Percentiles rank a stretch among this genome's conserved stretches.
These are phyloP conservation scores for Boletus pseudopeckii DNA, from an alignment of 768 basidiomycete species.

Conservation along the genomic window DNA sequence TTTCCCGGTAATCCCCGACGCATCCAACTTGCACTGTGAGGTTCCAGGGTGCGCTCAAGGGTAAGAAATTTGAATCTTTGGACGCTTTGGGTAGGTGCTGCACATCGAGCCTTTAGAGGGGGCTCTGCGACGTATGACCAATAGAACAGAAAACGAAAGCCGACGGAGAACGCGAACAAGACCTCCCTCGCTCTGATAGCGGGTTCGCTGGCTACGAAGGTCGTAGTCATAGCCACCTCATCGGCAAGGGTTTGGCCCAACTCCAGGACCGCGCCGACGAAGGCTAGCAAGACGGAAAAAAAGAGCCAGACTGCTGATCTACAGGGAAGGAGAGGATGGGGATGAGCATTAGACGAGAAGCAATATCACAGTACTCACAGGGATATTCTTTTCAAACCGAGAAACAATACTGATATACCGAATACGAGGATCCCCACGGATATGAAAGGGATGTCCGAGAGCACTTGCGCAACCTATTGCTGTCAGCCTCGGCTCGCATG, in stretches of 20 bases:
- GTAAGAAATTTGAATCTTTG: conserved; percentile 13
- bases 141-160: conserved; percentile 61
- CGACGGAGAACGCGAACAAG: conserved; percentile 52
- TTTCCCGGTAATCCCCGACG: conserved; percentile 59
- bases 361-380: conserved; percentile 37
- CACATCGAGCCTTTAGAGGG: conserved; percentile 34
- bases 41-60: conserved; percentile 14
- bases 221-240: conserved; percentile 29
- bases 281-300: conserved; percentile 54
- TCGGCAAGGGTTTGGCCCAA: conserved; percentile 50
- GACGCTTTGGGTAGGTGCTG: conserved; percentile 28
- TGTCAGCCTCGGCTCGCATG: conserved; percentile 3
- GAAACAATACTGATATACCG: conserved; percentile 54
- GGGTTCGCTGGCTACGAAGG: conserved; percentile 23
- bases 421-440: conserved; percentile 64
- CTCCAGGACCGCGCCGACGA: conserved; percentile 62
- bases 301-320: conserved; percentile 54
- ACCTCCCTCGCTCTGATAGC: conserved; percentile 56
- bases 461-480: conserved; percentile 49
- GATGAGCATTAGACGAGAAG: not conserved
- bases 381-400: conserved; percentile 49
- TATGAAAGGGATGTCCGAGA: conserved; percentile 66
- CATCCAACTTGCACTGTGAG: conserved; percentile 62
- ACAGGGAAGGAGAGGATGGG: not conserved
- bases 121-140: conserved; percentile 64